Evolutionary conservation across 75 land plant genomes (phyloP), one percentile per base, ranked within the genome.

Genomic region (Chamaecyparis obtusa): DNA sequence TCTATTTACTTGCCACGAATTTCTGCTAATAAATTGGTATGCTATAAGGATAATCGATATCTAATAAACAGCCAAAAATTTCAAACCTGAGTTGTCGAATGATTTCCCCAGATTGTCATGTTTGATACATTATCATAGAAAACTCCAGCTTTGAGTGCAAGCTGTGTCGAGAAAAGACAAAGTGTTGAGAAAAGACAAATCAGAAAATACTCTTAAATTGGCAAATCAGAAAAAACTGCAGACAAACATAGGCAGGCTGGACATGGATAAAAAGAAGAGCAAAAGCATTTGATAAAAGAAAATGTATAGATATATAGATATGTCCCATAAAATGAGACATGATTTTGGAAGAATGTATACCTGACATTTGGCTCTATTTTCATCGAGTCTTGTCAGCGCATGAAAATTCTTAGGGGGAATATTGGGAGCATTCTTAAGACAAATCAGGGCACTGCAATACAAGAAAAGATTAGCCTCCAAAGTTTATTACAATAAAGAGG

Each of bases 121-220:
- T 98, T 96, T 43, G 99, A 98, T 24, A 98, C 99, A 87, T 95
- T 93, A 83, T 98, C 99, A 88, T 97, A 97, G 85, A 98, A 98
- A 0, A 96, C 97, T 46, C 99, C 99, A 24, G 99, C 99, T 93
- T 94, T 96, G 0, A 96, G 92, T 14, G 99, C 99, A 30, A 96
- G 93, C 98, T 96, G 91, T 86, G 86, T 6, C 83, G 55, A 51
- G 83, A n/a, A 15, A 27, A 44, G 27, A 46, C 27, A 81, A n/a
- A 44, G 91, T 86, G 86, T 6, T 79, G 55, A 51, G 83, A n/a
- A 15, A 27, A 44, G 27, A 46, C 27, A 81, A n/a, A 44, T 81
- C 43, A 80, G 49, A 43, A 43, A 79, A 8, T 43, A 44, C 27
- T 27, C 30, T 44, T 80, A 43, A 44, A 80, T 80, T 80, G 43